Conservation (phyloP, 1,139 yeast species). For the Suhomyces atakaporum region DNA sequence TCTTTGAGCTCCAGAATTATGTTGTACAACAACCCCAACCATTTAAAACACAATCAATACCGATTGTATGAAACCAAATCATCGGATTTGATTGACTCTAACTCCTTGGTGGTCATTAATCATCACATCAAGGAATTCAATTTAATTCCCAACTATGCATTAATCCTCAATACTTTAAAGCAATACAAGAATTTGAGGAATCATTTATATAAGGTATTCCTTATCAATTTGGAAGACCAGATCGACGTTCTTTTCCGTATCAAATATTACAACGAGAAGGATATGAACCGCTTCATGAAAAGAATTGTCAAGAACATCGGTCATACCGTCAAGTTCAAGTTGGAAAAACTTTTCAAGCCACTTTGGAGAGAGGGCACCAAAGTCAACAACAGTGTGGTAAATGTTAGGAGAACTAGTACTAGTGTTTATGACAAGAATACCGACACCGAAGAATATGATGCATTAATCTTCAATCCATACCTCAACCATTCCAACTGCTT, state of each 20-base stretch:
- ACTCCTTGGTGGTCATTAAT: conserved; percentile 24
- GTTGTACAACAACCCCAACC: conserved; percentile 25
- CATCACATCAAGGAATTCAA: conserved; percentile 37
- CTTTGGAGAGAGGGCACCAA: conserved; percentile 4
- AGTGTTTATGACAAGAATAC: background rate
- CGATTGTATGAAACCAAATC: conserved; percentile 30
- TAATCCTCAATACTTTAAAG: conserved; percentile 27
- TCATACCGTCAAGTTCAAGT: conserved; percentile 29
- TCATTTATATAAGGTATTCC: conserved; percentile 41
- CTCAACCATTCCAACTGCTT: conserved; percentile 22
- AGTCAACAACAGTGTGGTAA: background rate
- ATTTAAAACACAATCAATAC: conserved; percentile 31
- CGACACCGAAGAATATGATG: conserved; percentile 21
- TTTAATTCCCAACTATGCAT: conserved; percentile 38
- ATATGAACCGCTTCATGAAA: conserved; percentile 29
- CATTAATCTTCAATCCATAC: conserved; percentile 34
- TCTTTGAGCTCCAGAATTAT: conserved; percentile 23
- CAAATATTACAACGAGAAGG: conserved; percentile 35
- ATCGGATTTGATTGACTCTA: conserved; percentile 14
- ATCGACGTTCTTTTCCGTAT: conserved; percentile 39
- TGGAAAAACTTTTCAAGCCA: conserved; percentile 26
- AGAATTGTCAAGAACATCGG: conserved; percentile 28
- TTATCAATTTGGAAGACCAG: conserved; percentile 43
- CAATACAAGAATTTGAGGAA: conserved; percentile 29
- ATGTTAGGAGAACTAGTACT: conserved; percentile 1